Evolutionary conservation across 768 basidiomycete species (phyloP).

Genomic region (Lactifluus subvellereus): DNA sequence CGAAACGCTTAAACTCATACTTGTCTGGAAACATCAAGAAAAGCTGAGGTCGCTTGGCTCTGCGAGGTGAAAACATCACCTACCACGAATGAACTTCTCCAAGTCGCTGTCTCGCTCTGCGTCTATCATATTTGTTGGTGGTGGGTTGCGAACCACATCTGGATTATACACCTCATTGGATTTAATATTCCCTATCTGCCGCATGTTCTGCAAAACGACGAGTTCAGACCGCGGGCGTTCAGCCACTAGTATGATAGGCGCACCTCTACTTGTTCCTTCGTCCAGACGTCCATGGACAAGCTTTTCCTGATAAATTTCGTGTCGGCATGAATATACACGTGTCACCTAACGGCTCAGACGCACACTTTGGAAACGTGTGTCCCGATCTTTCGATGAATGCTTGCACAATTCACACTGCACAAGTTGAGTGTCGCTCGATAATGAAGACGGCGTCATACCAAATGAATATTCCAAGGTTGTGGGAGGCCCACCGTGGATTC

Average conservation of each 20-base stretch:
- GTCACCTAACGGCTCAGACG: slow-evolving; percentile 28
- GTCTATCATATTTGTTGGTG: slow-evolving; percentile 74
- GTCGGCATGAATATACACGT: background rate
- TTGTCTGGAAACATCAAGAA: slow-evolving; percentile 44
- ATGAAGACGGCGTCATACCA: slow-evolving; percentile 44
- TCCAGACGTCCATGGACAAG: slow-evolving; percentile 81
- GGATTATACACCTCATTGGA: slow-evolving; percentile 81
- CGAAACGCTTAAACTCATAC: slow-evolving; percentile 71
- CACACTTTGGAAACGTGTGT: slow-evolving; percentile 94
- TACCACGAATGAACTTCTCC: slow-evolving; percentile 85
- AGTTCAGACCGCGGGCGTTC: slow-evolving; percentile 16
- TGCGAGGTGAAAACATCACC: slow-evolving; percentile 28
- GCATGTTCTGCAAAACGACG: slow-evolving; percentile 57
- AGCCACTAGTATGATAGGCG: slow-evolving; percentile 26
- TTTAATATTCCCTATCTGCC: slow-evolving; percentile 69
- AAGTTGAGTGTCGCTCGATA: slow-evolving; percentile 15
- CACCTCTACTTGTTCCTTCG: slow-evolving; percentile 84
- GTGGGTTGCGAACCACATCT: slow-evolving; percentile 74
- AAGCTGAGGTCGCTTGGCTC: background rate
- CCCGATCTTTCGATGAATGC: slow-evolving; percentile 90
- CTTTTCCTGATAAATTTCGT: slow-evolving; percentile 59
- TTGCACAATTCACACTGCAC: slow-evolving; percentile 75
- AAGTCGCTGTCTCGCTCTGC: slow-evolving; percentile 83
- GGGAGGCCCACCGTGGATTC: slow-evolving; percentile 83
- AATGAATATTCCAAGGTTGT: slow-evolving; percentile 85